A percentile compares a stretch with the other conserved stretches of the same genome.
These are phyloP conservation scores for Nemania bipapillata DNA, from an alignment of 2,329 filamentous ascomycete species.

Conservation along the genomic window DNA sequence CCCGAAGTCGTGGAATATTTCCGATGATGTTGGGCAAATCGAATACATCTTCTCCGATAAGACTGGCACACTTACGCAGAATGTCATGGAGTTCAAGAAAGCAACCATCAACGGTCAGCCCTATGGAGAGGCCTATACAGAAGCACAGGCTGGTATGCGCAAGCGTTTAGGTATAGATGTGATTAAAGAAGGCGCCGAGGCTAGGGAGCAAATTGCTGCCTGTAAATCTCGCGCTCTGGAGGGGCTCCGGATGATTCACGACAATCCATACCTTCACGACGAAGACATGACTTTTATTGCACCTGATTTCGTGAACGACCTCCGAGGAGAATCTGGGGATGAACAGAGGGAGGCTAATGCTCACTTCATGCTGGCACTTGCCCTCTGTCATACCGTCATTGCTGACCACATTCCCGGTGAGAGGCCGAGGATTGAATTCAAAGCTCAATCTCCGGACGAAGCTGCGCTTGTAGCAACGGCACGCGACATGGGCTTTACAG, in stretches of 20 bases:
- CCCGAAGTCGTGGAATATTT: conserved; percentile 99
- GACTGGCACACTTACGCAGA: conserved; percentile 88
- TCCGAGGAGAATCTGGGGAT: conserved; percentile 78
- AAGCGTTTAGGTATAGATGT: conserved; percentile 88
- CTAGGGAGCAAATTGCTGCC: conserved; percentile 79
- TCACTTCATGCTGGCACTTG: conserved; percentile 92
- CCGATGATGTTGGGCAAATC: conserved; percentile 95
- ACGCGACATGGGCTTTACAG: conserved; percentile 93
- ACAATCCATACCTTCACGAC: conserved; percentile 91
- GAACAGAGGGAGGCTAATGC: conserved; percentile 82
- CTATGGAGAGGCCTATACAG: conserved; percentile 97
- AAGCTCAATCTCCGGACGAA: conserved; percentile 96
- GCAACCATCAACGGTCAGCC: conserved; percentile 94
- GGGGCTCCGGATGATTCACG: conserved; percentile 77
- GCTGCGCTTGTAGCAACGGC: conserved; percentile 93
- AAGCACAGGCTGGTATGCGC: conserved; percentile 96
- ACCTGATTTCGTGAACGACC: conserved; percentile 85
- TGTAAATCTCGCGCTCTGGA: conserved; percentile 79
- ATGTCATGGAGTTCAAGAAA: conserved; percentile 99
- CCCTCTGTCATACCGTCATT: conserved; percentile 96
- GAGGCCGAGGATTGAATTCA: conserved; percentile 90
- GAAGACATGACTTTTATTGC: conserved; percentile 92
- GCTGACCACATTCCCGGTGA: conserved; percentile 91
- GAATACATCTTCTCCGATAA: conserved; percentile 99
- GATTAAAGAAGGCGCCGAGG: conserved; percentile 78